Percentiles rank a stretch among this genome's conserved stretches.
Evolutionary conservation across 257 asterid species (phyloP).

Genomic region (Coffea eugenioides): DNA sequence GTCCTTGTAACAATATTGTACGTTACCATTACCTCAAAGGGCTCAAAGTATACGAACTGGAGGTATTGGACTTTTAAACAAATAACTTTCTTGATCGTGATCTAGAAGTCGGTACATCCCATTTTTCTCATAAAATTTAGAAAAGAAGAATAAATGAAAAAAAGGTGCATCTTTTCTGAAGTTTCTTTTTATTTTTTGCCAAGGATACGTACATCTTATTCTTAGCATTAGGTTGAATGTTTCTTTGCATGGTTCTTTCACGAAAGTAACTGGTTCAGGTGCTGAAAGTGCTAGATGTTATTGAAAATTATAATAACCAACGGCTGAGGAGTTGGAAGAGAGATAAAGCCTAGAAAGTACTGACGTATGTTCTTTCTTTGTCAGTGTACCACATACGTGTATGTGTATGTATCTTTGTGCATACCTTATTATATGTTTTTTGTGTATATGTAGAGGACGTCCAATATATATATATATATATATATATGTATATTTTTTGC

Average conservation of each 20-base stretch:
- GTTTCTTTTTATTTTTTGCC: not conserved
- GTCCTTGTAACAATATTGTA: not conserved
- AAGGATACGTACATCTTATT: not conserved
- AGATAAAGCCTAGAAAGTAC: not conserved
- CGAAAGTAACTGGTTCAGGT: not conserved
- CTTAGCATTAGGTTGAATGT: not conserved
- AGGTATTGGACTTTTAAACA: not conserved
- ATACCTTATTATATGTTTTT: not conserved
- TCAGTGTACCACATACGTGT: not conserved
- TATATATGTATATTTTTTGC: not conserved
- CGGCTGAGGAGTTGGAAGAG: not conserved
- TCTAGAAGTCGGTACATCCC: not conserved
- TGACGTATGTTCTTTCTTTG: slow-evolving; percentile 2
- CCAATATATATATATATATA: not conserved
- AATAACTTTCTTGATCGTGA: not conserved
- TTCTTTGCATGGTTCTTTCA: not conserved
- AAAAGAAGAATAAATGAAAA: not conserved
- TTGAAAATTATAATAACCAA: not conserved
- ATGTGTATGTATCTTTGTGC: not conserved
- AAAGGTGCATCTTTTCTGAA: not conserved
- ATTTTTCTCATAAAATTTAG: not conserved
- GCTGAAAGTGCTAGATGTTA: slow-evolving; percentile 1
- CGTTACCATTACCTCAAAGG: not conserved
- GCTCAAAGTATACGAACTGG: not conserved
- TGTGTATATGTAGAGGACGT: not conserved